Evolutionary conservation across 2,329 filamentous ascomycete genomes (phyloP), one percentile per base, ranked within the genome.

Genomic region (Calonectria honghensis): DNA sequence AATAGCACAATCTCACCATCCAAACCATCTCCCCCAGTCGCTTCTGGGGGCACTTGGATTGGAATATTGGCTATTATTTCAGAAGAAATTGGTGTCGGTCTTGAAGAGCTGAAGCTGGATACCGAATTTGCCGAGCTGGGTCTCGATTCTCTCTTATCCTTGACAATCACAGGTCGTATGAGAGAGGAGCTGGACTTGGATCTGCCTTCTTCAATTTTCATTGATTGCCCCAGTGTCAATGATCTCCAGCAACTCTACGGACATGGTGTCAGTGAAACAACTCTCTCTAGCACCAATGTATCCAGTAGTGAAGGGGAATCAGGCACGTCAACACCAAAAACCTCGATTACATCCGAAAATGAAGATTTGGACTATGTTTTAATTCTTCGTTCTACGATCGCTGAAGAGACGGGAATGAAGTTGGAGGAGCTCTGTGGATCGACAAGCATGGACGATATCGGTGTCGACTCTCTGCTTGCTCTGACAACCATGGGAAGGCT

Each of bases 31-130:
- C 9, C 78, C 78, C 48, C 66, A 20, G 31, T 24, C 4, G 14
- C 35, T 4, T 48, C 75, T 6, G n/a, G 67, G 5, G 27, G 52
- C 11, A 52, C 35, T 29, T 79, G 77, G 75, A 27, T 74, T 24
- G 52, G 69, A 1, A 77, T 78, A 32, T 48, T 73, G 82, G 85
- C 61, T 83, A 87, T 76, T 86, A 88, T 81, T 80, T 91, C 93
- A n/a, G 87, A 89, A 48, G 93, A 95, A 83, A 94, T 94, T 89
- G 92, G 92, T 72, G 91, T 94, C n/a, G 90, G 93, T 31, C 86
- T 93, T 14, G 90, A 92, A 37, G 93, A 94, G 78, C 87, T 92
- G 37, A 82, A 89, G 4, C 88, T 89, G 29, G 88, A 88, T 0
- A 87, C 88, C 0, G 88, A 91, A 76, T 85, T 92, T 70, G 87